phyloP scores from a whole-genome alignment of 257 asterid species.

The Salvia hispanica region DNA sequence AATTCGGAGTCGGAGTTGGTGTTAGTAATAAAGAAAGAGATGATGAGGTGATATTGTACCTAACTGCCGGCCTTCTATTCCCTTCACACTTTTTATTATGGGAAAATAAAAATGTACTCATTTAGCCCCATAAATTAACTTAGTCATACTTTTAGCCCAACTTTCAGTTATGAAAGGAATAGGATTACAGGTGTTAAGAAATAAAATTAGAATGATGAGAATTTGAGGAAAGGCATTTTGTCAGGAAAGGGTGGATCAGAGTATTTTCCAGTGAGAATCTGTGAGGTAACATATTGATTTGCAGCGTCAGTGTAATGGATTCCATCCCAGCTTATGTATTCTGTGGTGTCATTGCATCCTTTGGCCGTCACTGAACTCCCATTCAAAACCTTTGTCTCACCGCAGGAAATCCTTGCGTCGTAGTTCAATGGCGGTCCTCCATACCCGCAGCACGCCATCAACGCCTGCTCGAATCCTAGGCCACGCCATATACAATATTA shows the following conservation, averaged over 20 bases:
- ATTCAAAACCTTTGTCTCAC: conserved; percentile 71
- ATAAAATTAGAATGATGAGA: conserved; percentile 36
- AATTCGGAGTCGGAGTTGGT: not conserved
- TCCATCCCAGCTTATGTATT: conserved; percentile 89
- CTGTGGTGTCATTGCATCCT: conserved; percentile 81
- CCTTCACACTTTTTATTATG: not conserved
- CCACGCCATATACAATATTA: not conserved
- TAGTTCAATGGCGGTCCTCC: conserved; percentile 96
- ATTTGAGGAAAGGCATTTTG: conserved; percentile 77
- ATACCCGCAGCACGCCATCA: conserved; percentile 89
- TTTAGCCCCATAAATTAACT: too few relatives aligned
- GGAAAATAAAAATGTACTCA: too few relatives aligned
- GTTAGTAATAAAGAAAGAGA: not conserved
- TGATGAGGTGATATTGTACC: not conserved
- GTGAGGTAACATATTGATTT: conserved; percentile 69
- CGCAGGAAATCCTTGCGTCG: conserved; percentile 74
- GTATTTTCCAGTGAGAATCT: conserved; percentile 83
- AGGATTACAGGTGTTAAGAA: conserved; percentile 21
- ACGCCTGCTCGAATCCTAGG: conserved; percentile 78
- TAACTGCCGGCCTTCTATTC: conserved; percentile 13
- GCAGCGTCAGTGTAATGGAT: conserved; percentile 95
- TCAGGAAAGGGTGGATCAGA: conserved; percentile 82
- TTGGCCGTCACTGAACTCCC: conserved; percentile 74
- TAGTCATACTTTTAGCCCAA: too few relatives aligned
- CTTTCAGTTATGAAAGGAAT: not conserved